Evolutionary conservation across 495 filamentous ascomycete species (phyloP).

Genomic region (Coniosporium apollinis): DNA sequence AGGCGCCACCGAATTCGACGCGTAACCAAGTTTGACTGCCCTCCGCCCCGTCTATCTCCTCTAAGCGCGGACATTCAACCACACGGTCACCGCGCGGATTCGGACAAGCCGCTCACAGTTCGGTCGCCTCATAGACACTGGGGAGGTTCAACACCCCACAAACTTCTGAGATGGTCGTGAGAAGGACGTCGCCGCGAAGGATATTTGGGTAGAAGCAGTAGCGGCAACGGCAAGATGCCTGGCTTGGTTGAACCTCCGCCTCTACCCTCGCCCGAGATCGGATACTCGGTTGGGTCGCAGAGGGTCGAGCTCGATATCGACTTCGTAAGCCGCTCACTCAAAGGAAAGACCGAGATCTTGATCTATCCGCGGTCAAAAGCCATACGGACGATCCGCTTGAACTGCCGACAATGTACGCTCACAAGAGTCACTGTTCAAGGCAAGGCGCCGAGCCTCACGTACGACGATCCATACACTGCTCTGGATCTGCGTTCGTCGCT

Average conservation of each 20-base stretch:
- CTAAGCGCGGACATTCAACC: too few species aligned
- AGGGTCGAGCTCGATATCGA: conserved; percentile 78
- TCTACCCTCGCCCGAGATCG: neutral
- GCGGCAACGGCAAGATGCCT: neutral
- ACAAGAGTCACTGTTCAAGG: conserved; percentile 56
- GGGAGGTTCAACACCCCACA: too few species aligned
- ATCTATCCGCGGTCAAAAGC: conserved; percentile 52
- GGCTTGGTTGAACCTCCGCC: neutral
- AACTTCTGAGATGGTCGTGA: neutral
- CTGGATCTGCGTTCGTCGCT: conserved; percentile 44
- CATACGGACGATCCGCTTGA: conserved; percentile 53
- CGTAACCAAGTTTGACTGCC: too few species aligned
- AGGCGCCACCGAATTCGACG: too few species aligned
- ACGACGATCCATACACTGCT: conserved; percentile 55
- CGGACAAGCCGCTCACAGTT: too few species aligned
- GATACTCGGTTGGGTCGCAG: conserved; percentile 30
- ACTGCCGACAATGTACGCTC: conserved; percentile 73
- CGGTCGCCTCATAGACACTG: too few species aligned
- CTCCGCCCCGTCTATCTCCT: too few species aligned
- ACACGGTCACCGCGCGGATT: too few species aligned
- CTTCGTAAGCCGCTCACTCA: conserved; percentile 55
- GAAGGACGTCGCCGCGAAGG: neutral
- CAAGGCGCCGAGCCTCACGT: conserved; percentile 39
- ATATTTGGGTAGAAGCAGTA: neutral
- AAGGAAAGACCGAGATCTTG: conserved; percentile 64